These are phyloP conservation scores for Tympanopsis confertula DNA, from an alignment of 2,329 filamentous ascomycete species.

Conservation along the genomic window DNA sequence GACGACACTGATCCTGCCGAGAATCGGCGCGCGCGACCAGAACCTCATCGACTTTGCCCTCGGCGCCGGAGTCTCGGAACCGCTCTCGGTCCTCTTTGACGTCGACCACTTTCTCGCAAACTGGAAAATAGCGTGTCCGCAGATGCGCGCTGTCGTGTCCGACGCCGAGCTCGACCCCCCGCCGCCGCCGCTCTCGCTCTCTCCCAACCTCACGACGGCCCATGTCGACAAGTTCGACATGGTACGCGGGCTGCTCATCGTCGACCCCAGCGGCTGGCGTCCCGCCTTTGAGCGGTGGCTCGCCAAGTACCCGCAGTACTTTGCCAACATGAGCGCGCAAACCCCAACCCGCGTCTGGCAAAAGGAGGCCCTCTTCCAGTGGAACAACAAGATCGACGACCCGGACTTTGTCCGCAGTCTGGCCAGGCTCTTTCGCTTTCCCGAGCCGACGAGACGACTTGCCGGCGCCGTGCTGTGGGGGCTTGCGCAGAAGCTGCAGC, in stretches of 20 bases:
- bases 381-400: conserved; percentile 7
- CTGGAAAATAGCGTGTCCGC: background rate
- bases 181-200: background rate
- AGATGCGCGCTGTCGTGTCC: background rate
- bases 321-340: conserved; percentile 14
- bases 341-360: conserved; percentile 8
- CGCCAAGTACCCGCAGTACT: conserved; percentile 19
- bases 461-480: background rate
- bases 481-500: background rate
- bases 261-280: conserved; percentile 20
- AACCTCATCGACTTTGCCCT: background rate
- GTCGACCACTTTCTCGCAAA: background rate
- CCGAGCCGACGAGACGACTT: background rate
- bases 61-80: too few relatives aligned
- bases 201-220: conserved; percentile 15
- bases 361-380: conserved; percentile 9
- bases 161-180: background rate
- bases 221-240: conserved; percentile 12
- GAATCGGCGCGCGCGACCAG: background rate
- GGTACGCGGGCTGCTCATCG: conserved; percentile 17
- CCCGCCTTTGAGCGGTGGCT: conserved; percentile 17
- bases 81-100: background rate
- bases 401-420: background rate
- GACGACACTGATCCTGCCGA: background rate
- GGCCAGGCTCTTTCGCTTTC: background rate